Evolutionary conservation across 495 filamentous ascomycete species (phyloP), one percentile per base, ranked within the genome.

Genomic region (Aspergillus nanangensis): DNA sequence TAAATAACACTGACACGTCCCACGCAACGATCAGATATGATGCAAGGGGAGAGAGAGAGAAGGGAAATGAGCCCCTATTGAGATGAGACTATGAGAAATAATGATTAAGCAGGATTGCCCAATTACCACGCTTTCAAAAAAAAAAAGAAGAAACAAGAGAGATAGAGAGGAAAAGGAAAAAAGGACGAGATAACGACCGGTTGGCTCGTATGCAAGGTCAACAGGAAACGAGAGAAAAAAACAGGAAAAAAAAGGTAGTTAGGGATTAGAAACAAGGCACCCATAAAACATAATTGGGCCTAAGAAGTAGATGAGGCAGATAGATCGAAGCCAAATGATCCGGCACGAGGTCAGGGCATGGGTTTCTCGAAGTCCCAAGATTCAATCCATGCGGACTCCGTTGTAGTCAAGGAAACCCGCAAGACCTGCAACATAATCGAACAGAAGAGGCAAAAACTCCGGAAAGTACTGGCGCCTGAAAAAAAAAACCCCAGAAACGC

Each of bases 121-220:
- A 39, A 39, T 39, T 39, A 21, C 37, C 37, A 39, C 37, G 37
- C 37, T 39, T 15, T 39, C 37, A 39, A 39, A 39, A 22, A 39
- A 21, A 11, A 8, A 11, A n/a, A 15, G 37, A n/a, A 35, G 36
- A 42, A 14, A 25, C 17, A 33, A 23, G 36, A 24, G 23, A 41
- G 18, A 45, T 23, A 34, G 21, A 48, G 17, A 31, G 29, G 33
- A 35, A 51, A 8, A 32, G 32, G 22, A 29, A 23, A 44, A 42
- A 45, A 38, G 18, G 19, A 19, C 20, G 31, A 40, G 18, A 76
- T 20, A 18, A 39, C 22, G 64, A 15, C 71, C 66, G 19, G 73
- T n/a, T 29, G 25, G 25, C 25, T 29, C 7, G 25, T 29, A 29
- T 29, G 25, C 25, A 29, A 29, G 25, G 25, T 29, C 22, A n/a